These are phyloP conservation scores for Hypholoma fasciculare DNA, from an alignment of 768 basidiomycete genomes.

Conservation along the genomic window DNA sequence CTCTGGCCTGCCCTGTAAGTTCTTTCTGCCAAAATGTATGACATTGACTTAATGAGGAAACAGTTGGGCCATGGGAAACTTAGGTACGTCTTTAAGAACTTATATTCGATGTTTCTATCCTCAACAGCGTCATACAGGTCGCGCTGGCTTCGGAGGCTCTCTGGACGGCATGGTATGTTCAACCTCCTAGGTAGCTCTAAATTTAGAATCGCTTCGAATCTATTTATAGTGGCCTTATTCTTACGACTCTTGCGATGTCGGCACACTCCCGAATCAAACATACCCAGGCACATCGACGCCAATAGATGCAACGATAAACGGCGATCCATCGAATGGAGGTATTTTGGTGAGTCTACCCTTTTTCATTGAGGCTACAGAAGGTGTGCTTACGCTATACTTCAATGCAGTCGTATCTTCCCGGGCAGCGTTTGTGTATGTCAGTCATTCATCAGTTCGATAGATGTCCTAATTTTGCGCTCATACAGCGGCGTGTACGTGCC, in stretches of 20 bases:
- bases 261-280: conserved; percentile 79
- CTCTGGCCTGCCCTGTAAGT: conserved; percentile 43
- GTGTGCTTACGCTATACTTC: background rate
- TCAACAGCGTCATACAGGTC: conserved; percentile 34
- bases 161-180: conserved; percentile 58
- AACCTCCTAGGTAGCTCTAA: conserved; percentile 11
- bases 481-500: conserved; percentile 37
- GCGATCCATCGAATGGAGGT: conserved; percentile 41
- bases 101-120: background rate
- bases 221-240: conserved; percentile 62
- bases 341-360: conserved; percentile 25
- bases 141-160: conserved; percentile 73
- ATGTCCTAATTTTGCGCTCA: background rate
- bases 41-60: background rate
- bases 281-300: conserved; percentile 55
- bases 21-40: background rate
- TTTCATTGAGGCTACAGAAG: background rate
- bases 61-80: conserved; percentile 50
- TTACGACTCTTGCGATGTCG: conserved; percentile 77
- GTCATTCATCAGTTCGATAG: background rate
- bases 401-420: conserved; percentile 65
- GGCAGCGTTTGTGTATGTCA: conserved; percentile 42
- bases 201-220: background rate
- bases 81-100: conserved; percentile 33
- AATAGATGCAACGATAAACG: conserved; percentile 39